Percentiles rank a stretch among this genome's conserved stretches.
These are phyloP conservation scores for Cladosporium oxysporum DNA, from an alignment of 2,329 filamentous ascomycete species.

Conservation along the genomic window DNA sequence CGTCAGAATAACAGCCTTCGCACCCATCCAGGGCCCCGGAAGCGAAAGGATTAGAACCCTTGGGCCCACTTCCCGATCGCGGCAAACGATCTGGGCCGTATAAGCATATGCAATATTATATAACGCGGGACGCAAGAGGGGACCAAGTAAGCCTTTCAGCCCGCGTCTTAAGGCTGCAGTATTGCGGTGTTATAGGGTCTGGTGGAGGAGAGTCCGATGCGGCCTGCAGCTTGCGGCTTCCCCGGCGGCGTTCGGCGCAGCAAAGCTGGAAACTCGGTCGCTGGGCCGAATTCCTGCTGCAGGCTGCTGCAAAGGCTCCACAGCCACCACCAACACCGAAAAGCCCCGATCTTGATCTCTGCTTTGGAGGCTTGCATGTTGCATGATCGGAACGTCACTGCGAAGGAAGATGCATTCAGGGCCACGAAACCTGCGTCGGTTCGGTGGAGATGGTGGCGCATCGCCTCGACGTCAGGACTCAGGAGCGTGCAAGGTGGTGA, in stretches of 20 bases:
- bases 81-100: not conserved
- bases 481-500: not conserved
- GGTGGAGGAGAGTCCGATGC: not conserved
- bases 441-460: not conserved
- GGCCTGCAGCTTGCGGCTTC: not conserved
- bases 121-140: not conserved
- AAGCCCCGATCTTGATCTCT: not conserved
- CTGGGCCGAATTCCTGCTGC: not conserved
- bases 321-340: not conserved
- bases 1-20: not conserved
- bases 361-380: not conserved
- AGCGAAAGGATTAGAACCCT: not conserved
- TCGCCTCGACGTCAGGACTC: not conserved
- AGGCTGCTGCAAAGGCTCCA: not conserved
- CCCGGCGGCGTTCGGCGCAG: not conserved
- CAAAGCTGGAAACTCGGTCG: not conserved
- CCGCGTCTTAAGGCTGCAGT: not conserved
- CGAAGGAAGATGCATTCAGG: not conserved
- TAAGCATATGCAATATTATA: not conserved
- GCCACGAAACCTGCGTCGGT: not conserved
- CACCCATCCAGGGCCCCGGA: not conserved
- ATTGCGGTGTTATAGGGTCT: not conserved
- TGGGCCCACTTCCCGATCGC: not conserved
- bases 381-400: not conserved
- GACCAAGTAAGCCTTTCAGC: not conserved